phyloP scores from a whole-genome alignment of 2,329 filamentous ascomycete species.

The Botrytis fabae region DNA sequence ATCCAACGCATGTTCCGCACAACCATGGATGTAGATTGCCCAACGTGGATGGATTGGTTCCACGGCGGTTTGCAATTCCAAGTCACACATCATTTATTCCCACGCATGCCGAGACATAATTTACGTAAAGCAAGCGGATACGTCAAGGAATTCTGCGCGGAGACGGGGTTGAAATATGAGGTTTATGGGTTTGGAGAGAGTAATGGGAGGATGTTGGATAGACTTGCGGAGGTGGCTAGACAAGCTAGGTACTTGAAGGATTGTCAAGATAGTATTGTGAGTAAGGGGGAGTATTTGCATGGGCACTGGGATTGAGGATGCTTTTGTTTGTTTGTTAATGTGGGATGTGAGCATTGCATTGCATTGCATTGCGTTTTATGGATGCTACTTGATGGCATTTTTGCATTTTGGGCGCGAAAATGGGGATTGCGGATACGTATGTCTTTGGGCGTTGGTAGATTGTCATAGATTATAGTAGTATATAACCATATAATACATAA shows the following conservation, averaged over 20 bases:
- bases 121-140: conserved; percentile 72
- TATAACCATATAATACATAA: conserved; percentile 3
- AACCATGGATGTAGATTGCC: conserved; percentile 91
- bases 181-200: conserved; percentile 85
- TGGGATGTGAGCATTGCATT: neutral
- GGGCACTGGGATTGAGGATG: conserved; percentile 14
- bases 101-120: conserved; percentile 82
- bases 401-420: neutral
- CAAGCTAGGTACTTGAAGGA: conserved; percentile 77
- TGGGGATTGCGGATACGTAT: neutral
- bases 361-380: neutral
- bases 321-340: neutral
- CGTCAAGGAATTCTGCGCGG: conserved; percentile 77
- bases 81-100: conserved; percentile 82
- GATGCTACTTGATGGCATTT: neutral
- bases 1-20: conserved; percentile 88
- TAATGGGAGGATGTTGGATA: conserved; percentile 76
- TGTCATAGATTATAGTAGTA: neutral
- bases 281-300: conserved; percentile 39
- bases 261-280: conserved; percentile 57
- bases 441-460: neutral
- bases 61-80: conserved; percentile 90
- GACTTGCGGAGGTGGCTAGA: conserved; percentile 74
- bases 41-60: conserved; percentile 83
- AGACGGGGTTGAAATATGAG: conserved; percentile 81